These are phyloP conservation scores for Acer campestre DNA, from an alignment of 345 rosid species.

Conservation along the genomic window DNA sequence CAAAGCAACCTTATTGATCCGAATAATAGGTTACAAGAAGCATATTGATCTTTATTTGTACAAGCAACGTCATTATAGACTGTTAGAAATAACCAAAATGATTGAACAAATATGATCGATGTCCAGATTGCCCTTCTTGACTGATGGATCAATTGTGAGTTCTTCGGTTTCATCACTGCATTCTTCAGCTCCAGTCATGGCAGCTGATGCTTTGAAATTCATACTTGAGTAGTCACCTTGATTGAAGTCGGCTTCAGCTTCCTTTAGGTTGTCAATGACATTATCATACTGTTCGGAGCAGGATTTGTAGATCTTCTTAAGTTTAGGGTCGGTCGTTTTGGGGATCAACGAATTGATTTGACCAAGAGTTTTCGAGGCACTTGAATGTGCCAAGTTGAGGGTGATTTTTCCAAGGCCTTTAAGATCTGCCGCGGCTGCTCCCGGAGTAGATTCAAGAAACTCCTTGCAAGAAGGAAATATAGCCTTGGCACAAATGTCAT, in stretches of 20 bases:
- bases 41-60: no score
- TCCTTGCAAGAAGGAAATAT: neutral
- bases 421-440: neutral
- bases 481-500: conserved; percentile 1
- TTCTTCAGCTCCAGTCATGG: conserved; percentile 4
- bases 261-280: neutral
- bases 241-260: neutral
- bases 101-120: conserved; percentile 29
- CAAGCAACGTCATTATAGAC: neutral
- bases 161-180: conserved; percentile 9
- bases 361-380: neutral
- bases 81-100: conserved; percentile 23
- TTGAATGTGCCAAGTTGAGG: neutral
- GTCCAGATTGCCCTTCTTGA: conserved; percentile 25
- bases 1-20: no score
- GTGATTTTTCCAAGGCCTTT: conserved; percentile 10
- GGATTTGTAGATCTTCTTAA: conserved; percentile 4
- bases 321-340: neutral
- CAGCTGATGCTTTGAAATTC: neutral
- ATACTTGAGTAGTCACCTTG: conserved; percentile 5
- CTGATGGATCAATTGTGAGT: neutral
- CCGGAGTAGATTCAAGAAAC: conserved; percentile 14
- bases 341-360: neutral
- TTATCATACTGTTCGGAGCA: conserved; percentile 18
- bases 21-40: no score